Percentiles rank a stretch among this genome's conserved stretches.
Evolutionary conservation across 768 basidiomycete genomes (phyloP).

Genomic region (Peribolospora baueri): DNA sequence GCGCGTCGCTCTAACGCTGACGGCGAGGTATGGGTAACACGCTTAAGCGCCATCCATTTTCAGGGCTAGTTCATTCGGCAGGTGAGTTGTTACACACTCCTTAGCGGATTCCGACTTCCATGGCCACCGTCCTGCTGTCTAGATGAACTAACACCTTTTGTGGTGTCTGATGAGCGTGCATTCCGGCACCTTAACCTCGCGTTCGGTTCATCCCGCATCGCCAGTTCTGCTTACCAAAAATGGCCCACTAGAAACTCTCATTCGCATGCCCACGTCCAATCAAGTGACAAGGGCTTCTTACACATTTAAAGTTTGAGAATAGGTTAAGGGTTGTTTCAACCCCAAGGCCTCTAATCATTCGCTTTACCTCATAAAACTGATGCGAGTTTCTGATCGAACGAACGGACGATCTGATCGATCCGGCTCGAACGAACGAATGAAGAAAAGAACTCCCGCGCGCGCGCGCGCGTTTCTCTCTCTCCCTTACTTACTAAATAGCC

Average conservation of each 20-base stretch:
- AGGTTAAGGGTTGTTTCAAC: constrained; percentile 72
- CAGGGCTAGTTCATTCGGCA: constrained; percentile 75
- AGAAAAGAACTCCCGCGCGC: no score
- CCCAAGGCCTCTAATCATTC: constrained; percentile 81
- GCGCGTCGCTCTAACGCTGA: constrained; percentile 38
- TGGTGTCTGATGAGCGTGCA: constrained; percentile 64
- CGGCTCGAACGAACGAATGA: no score
- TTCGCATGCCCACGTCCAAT: constrained; percentile 27
- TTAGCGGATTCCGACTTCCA: constrained; percentile 67
- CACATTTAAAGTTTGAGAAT: constrained; percentile 48
- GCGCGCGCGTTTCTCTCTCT: no score
- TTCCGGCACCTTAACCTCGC: constrained; percentile 46
- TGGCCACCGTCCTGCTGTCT: constrained; percentile 73
- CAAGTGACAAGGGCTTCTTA: constrained; percentile 32
- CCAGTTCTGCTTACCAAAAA: constrained; percentile 51
- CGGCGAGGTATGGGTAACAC: constrained; percentile 64
- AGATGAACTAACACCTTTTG: constrained; percentile 66
- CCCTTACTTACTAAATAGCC: no score
- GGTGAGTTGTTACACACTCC: constrained; percentile 74
- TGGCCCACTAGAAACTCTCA: constrained; percentile 49
- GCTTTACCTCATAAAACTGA: constrained; percentile 33
- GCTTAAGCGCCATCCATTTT: constrained; percentile 77
- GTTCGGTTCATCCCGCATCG: constrained; percentile 47
- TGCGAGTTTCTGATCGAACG: constrained; percentile 37
- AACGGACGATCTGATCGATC: no score